Base-by-base conservation (phyloP, 192 early-diverging fungal genomes). In the Physocladia obscura region DNA sequence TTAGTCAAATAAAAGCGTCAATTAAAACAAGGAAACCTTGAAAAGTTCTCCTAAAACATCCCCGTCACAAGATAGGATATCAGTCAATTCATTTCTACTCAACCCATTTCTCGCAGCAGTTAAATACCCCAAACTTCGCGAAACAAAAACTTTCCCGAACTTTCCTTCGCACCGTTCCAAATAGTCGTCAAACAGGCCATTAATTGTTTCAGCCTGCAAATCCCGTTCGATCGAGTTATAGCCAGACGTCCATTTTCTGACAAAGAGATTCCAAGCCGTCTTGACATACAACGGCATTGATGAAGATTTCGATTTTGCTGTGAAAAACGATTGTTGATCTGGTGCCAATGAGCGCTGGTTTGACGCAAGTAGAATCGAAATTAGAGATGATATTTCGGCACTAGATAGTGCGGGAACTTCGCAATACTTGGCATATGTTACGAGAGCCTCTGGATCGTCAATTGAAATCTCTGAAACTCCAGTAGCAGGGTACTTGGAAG, bases 221-320 rank as follows among this genome's bases (percentile, higher is more conserved):
- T 11, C 35, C 31, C 21, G 3, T 52, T 58, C 32, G 6, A 11
- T 58, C 3, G 27, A 29, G 30, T 39, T 27, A 3, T 30, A 21
- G 15, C 56, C 30, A 27, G 34, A 37, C 30, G 71, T 58, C 71
- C 71, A 73, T 26, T 49, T 38, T 19, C 11, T n/a, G 4, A 62
- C 71, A 48, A 5, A 44, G 3, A 67, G 19, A 4, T 54, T 11
- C 62, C 62, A 73, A 4, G 63, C 62, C 5, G 40, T 40, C 22
- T 38, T 19, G 26, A 67, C 40, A 51, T 73, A 73, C n/a, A 73
- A 38, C 4, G 71, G 71, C 51, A 73, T 58, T 19, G 62, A 31
- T 1, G 62, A 58, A 34, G 62, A 13, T 57, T 65, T 22, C 38
- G 35, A 55, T 59, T 73, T 73, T 24, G 30, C 34, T 1, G 17